These are phyloP conservation scores for Curvularia hawaiiensis DNA, from an alignment of 2,329 filamentous ascomycete species.

Conservation along the genomic window DNA sequence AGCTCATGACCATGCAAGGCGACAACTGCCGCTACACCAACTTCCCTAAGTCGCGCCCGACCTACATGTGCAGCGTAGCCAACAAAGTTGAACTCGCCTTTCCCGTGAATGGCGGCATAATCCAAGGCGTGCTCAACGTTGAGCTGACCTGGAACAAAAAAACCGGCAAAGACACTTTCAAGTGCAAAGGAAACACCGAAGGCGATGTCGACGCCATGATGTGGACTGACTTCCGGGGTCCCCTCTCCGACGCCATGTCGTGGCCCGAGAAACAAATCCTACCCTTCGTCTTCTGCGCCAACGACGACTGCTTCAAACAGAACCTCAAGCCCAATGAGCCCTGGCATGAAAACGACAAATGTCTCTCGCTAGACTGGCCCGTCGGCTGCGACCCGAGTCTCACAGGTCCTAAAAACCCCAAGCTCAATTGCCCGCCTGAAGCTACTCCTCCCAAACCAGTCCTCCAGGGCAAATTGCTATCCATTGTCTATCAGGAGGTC, in stretches of 20 bases:
- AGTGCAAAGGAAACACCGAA: background rate
- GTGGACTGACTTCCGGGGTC: background rate
- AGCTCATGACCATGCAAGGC: constrained; percentile 2
- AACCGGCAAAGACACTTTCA: background rate
- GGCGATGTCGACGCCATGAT: constrained; percentile 3
- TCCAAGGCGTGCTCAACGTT: constrained; percentile 4
- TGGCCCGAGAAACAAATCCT: constrained; percentile 4
- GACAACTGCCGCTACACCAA: background rate
- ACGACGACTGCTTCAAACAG: background rate
- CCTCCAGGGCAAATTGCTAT: background rate
- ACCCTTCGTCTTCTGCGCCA: background rate
- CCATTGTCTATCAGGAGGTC: background rate
- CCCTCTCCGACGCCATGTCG: background rate
- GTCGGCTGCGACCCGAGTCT: background rate
- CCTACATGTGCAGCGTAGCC: constrained; percentile 4
- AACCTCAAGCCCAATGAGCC: background rate
- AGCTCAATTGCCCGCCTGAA: background rate
- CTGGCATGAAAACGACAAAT: background rate
- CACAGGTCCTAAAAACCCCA: background rate
- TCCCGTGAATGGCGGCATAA: constrained; percentile 7
- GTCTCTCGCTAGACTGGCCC: background rate
- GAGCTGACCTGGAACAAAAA: constrained; percentile 6
- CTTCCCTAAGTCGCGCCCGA: background rate
- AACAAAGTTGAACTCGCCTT: constrained; percentile 1
- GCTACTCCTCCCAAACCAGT: background rate